phyloP scores from a whole-genome alignment of 345 rosid species.

The Linum lewisii region DNA sequence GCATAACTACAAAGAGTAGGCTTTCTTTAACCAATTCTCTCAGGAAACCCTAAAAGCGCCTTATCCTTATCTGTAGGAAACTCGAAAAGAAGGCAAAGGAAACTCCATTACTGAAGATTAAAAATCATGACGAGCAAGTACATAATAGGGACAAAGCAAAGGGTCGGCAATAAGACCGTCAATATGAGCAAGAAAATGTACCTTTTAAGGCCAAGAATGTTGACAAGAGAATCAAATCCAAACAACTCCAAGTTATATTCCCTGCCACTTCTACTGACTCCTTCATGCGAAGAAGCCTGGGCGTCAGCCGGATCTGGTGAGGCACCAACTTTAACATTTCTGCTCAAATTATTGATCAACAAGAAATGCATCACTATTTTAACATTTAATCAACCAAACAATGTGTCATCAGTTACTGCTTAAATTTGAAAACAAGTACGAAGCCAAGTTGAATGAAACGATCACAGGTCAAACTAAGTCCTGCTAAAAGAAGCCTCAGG shows the following conservation, averaged over 20 bases:
- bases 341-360: constrained; percentile 28
- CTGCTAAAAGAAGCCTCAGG: too few relatives aligned
- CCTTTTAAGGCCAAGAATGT: constrained; percentile 97
- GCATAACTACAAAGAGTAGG: too few relatives aligned
- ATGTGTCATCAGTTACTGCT: neutral
- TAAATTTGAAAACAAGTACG: neutral
- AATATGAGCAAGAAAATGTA: too few relatives aligned
- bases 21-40: neutral
- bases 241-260: constrained; percentile 84
- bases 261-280: constrained; percentile 45
- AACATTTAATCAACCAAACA: neutral
- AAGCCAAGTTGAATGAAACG: neutral
- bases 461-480: neutral
- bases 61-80: neutral
- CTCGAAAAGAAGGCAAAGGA: constrained; percentile 2
- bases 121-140: neutral
- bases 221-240: constrained; percentile 98
- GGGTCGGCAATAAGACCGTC: neutral
- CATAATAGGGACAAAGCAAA: neutral
- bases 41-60: neutral
- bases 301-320: constrained; percentile 32
- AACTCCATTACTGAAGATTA: neutral
- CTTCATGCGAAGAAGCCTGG: constrained; percentile 30
- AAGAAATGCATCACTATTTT: constrained; percentile 1
- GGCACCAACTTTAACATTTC: constrained; percentile 45